Percentiles rank a stretch among this genome's conserved stretches.
Conservation (phyloP, 208 protist species). For the Leishmania martiniquensis region DNA sequence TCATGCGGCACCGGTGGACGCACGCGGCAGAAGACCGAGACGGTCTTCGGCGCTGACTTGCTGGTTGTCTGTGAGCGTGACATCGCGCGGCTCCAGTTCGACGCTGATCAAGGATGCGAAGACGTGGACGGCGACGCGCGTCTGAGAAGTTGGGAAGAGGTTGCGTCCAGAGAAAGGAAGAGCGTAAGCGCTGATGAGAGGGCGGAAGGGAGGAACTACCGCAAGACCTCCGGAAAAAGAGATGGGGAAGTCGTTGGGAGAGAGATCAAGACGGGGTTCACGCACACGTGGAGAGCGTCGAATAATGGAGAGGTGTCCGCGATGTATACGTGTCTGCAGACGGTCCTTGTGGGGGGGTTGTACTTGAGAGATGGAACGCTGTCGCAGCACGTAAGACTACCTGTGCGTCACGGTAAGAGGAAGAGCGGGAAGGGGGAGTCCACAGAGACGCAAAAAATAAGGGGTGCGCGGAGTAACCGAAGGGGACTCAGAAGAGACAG, state of each 20-base stretch:
- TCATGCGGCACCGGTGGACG: constrained; percentile 75
- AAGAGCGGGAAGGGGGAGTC: not conserved
- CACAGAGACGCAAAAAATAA: not conserved
- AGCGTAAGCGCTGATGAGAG: no score
- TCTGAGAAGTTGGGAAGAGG: not conserved
- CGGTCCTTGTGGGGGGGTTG: not conserved
- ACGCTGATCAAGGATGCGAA: not conserved
- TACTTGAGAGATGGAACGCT: not conserved
- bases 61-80: constrained; percentile 43
- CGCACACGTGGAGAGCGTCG: not conserved
- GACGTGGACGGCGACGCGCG: no score
- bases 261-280: not conserved
- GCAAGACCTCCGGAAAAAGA: not conserved
- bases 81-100: constrained; percentile 32
- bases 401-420: not conserved
- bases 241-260: not conserved
- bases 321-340: not conserved
- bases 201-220: no score
- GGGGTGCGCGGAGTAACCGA: not conserved
- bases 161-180: no score
- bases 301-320: not conserved
- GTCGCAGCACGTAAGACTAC: not conserved
- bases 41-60: constrained; percentile 81
- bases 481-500: not conserved
- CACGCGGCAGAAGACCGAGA: constrained; percentile 87